Conservation (phyloP, 768 basidiomycete genomes). For the Asterophora parasitica region DNA sequence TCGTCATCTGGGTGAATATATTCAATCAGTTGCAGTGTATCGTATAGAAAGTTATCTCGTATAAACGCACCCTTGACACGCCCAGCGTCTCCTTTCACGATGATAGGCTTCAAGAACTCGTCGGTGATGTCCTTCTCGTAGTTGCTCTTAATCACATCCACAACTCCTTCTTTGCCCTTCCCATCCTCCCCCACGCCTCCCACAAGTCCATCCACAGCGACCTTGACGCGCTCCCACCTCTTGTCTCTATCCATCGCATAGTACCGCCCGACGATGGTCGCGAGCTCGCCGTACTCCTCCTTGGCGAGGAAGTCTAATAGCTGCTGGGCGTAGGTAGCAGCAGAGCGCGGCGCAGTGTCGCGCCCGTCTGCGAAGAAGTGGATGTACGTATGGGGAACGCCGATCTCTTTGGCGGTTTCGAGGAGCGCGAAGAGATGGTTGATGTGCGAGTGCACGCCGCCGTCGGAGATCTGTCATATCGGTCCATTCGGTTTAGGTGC, state of each 20-base stretch:
- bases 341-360: constrained; percentile 86
- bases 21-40: background rate
- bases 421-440: constrained; percentile 85
- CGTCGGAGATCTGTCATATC: constrained; percentile 92
- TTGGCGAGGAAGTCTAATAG: constrained; percentile 74
- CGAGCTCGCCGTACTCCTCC: constrained; percentile 74
- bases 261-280: constrained; percentile 86
- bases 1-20: constrained; percentile 65
- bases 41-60: constrained; percentile 1
- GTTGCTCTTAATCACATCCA: constrained; percentile 51
- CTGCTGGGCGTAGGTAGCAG: constrained; percentile 71
- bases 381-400: constrained; percentile 81
- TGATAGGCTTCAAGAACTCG: constrained; percentile 94
- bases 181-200: constrained; percentile 58
- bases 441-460: constrained; percentile 97
- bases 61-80: constrained; percentile 71
- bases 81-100: constrained; percentile 73
- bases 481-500: too few relatives aligned
- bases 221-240: constrained; percentile 91
- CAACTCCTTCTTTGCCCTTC: constrained; percentile 40
- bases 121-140: constrained; percentile 88
- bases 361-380: constrained; percentile 96
- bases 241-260: constrained; percentile 98
- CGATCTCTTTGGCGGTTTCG: constrained; percentile 82
- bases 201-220: constrained; percentile 82